Percentiles rank a stretch among this genome's conserved stretches.
phyloP scores from a whole-genome alignment of 768 basidiomycete species.

The Macrolepiota dolichaula region DNA sequence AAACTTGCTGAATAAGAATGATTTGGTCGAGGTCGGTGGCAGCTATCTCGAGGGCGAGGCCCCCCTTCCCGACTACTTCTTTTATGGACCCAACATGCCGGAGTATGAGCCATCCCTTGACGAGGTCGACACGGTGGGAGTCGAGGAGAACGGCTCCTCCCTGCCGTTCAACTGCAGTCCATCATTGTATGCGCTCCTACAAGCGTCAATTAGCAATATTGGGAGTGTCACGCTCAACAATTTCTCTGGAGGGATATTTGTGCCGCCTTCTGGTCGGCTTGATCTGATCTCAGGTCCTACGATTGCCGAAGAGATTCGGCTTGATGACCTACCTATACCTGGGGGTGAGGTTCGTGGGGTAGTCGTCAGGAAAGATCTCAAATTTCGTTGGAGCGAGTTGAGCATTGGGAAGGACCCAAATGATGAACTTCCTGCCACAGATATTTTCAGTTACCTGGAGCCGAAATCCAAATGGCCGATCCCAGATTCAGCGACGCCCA shows the following conservation, averaged over 20 bases:
- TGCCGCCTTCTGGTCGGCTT: neutral
- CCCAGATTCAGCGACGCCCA: neutral
- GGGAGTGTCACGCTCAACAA: neutral
- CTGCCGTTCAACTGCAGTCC: neutral
- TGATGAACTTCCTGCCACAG: neutral
- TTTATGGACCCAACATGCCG: slow-evolving; percentile 1
- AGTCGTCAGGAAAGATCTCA: neutral
- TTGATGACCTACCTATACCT: neutral
- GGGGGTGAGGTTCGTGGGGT: neutral
- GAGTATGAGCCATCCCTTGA: neutral
- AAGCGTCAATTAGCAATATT: neutral
- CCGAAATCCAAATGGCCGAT: neutral
- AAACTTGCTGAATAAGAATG: neutral
- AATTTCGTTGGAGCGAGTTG: slow-evolving; percentile 2
- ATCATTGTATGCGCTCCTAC: neutral
- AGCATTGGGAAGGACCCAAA: neutral
- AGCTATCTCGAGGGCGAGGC: neutral
- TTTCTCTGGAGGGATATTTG: neutral
- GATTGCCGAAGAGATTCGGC: neutral
- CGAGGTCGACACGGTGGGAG: neutral
- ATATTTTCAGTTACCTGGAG: neutral
- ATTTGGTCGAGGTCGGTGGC: neutral
- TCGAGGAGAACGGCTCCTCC: neutral
- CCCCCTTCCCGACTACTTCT: neutral
- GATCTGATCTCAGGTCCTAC: neutral